Base-by-base conservation (phyloP, 2,329 filamentous ascomycete species). In the Botrytis sinoallii region DNA sequence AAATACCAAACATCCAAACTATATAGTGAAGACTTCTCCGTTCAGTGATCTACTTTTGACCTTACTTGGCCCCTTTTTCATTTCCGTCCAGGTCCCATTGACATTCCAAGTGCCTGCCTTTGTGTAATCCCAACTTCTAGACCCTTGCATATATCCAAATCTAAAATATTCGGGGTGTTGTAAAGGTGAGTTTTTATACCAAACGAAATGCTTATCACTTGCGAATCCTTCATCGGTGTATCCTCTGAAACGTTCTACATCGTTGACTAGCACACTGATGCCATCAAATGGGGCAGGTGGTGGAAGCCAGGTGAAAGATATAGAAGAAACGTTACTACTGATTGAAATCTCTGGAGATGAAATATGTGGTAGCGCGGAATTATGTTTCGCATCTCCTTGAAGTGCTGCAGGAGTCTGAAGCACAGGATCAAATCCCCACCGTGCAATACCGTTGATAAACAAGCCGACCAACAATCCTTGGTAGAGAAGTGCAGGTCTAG, bases 351-450 rank as follows among this genome's bases (percentile, higher is more conserved):
- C 79, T 0, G 86, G 89, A 42, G 80, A 77, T 38, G 85, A 78
- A 40, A 90, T 84, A 0, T 76, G 83, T 60, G 86, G 93, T 1
- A 96, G 85, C 0, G 88, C 83, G 0, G 89, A 90, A 18, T 89
- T 89, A 55, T 88, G 82, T 74, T 90, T 88, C 0, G 88, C 89
- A 76, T 92, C 90, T n/a, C 89, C 90, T 71, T 90, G 90, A 38
- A 99, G 84, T 0, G 90, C 90, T 0, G 83, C 87, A 0, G 93
- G 89, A 0, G 96, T 98, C 83, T 99, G 91, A 25, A 99, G 87
- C 65, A 99, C 89, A 1, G 92, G 88, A 75, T 94, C 95, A 81
- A 97, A 99, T 0, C 95, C 95, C 96, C 96, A 98, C 61, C 95
- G 88, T 6, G 95, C 95, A 74, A 97, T 90, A 70, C 96, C 95